phyloP scores from a whole-genome alignment of 345 rosid genomes.

The Erucastrum elatum region DNA sequence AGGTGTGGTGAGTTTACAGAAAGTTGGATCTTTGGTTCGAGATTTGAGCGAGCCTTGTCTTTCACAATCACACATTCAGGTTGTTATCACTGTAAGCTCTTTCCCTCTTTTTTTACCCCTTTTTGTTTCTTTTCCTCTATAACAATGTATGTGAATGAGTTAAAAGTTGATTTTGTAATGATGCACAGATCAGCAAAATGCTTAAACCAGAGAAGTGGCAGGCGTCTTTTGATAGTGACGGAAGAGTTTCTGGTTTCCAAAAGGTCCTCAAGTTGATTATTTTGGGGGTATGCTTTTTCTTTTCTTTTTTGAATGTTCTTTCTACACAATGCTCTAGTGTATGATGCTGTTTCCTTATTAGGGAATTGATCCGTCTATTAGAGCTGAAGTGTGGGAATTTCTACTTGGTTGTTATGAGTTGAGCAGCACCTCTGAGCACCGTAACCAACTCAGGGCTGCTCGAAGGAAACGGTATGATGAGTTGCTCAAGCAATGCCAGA shows the following conservation, averaged over 20 bases:
- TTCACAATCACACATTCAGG: slow-evolving; percentile 69
- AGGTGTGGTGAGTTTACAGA: slow-evolving; percentile 61
- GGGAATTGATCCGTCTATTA: slow-evolving; percentile 91
- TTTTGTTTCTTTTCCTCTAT: neutral
- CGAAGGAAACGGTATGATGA: slow-evolving; percentile 75
- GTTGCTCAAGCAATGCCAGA: slow-evolving; percentile 71
- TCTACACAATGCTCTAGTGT: neutral
- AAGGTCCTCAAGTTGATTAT: slow-evolving; percentile 74
- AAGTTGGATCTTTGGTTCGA: slow-evolving; percentile 71
- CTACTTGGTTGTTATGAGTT: slow-evolving; percentile 82
- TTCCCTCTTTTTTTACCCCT: neutral
- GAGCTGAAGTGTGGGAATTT: slow-evolving; percentile 97
- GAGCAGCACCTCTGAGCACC: slow-evolving; percentile 75
- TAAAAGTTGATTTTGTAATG: slow-evolving; percentile 5
- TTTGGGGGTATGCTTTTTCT: slow-evolving; percentile 66
- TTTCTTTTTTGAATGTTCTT: neutral
- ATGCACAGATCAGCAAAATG: slow-evolving; percentile 65
- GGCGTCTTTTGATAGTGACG: slow-evolving; percentile 67
- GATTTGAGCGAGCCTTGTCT: slow-evolving; percentile 88
- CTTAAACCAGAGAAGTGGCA: slow-evolving; percentile 96
- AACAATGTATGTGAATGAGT: neutral
- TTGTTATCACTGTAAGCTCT: slow-evolving; percentile 57
- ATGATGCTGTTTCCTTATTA: too few relatives aligned
- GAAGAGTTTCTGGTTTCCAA: slow-evolving; percentile 74
- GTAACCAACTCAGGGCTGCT: slow-evolving; percentile 69